A percentile compares a stretch with the other conserved stretches of the same genome.
Evolutionary conservation across 179 eudicot species (phyloP).

Genomic region (Silene noctiflora): DNA sequence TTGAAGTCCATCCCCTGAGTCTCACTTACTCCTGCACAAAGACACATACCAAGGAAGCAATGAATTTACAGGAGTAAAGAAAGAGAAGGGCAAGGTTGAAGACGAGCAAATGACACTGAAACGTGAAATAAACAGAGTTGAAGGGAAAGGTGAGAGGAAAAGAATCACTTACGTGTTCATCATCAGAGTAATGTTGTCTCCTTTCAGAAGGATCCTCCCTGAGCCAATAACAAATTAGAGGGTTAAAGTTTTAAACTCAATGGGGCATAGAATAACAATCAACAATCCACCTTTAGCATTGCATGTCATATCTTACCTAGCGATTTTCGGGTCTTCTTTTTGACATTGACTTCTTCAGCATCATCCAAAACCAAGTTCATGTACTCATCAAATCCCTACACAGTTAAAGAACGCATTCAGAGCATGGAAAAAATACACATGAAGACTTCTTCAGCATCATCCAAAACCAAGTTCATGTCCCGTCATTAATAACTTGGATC

Average conservation of each 20-base stretch:
- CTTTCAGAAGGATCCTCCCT: constrained; percentile 82
- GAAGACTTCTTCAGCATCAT: too few species aligned
- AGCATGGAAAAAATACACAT: background rate
- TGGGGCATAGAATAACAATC: background rate
- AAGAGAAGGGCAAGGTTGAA: background rate
- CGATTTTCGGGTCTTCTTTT: constrained; percentile 73
- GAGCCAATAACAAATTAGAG: constrained; percentile 14
- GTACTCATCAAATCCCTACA: constrained; percentile 83
- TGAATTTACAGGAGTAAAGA: background rate
- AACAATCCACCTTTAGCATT: constrained; percentile 1
- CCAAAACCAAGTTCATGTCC: too few species aligned
- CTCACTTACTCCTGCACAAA: constrained; percentile 30
- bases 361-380: constrained; percentile 93
- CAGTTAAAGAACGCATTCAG: background rate
- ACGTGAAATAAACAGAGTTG: background rate
- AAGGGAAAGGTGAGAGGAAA: background rate
- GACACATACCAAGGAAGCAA: background rate
- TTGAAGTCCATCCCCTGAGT: background rate
- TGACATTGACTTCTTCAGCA: constrained; percentile 79
- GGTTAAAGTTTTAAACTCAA: background rate
- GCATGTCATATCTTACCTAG: constrained; percentile 40
- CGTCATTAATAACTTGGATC: too few species aligned
- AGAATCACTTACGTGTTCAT: constrained; percentile 55
- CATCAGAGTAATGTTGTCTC: constrained; percentile 88
- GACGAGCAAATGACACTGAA: background rate